Evolutionary conservation across 164 flowering plant species (phyloP), one percentile per base, ranked within the genome.

Genomic region (Berberis vulgaris): DNA sequence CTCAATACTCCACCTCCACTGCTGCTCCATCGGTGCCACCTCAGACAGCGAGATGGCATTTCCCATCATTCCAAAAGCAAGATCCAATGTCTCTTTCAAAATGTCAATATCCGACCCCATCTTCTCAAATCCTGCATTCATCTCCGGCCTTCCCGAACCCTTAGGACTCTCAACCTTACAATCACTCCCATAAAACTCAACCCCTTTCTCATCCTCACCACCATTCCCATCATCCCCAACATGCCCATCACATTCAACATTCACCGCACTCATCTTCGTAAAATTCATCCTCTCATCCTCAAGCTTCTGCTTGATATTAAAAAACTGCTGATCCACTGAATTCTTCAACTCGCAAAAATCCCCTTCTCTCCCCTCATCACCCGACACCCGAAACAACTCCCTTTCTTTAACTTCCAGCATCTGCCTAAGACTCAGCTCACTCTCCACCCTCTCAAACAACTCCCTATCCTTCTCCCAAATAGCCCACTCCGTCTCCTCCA

Each of bases 51-150:
- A 73, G 56, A 83, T 76, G 4, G 82, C 81, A 67, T 61, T 73
- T 53, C 79, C 82, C 89, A 86, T 82, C 71, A 73, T 82, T 61
- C 76, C 79, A 70, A 86, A 86, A 44, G 85, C 89, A 43, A 79
- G 57, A 72, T 86, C 88, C 57, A 87, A 59, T 4, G 91, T 84
- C 45, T 79, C 88, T 65, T 86, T 86, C 54, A 89, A 66, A 46
- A 66, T 69, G 45, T 82, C 86, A 5, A 92, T 83, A 54, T 86
- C 96, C 2, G 76, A 77, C 2, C 86, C 80, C 89, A 89, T 83
- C 47, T 71, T 74, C 64, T 80, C 81, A 66, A 84, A 71, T 68
- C 71, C 74, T 41, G 60, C n/a, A 11, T 26, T 52, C 13, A 64
- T 49, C 49, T 74, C 74, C 5, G 67, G 64, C 64, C 52, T 46